Evolutionary conservation across 768 basidiomycete genomes (phyloP).

Genomic region (Tephrocybe sp.): DNA sequence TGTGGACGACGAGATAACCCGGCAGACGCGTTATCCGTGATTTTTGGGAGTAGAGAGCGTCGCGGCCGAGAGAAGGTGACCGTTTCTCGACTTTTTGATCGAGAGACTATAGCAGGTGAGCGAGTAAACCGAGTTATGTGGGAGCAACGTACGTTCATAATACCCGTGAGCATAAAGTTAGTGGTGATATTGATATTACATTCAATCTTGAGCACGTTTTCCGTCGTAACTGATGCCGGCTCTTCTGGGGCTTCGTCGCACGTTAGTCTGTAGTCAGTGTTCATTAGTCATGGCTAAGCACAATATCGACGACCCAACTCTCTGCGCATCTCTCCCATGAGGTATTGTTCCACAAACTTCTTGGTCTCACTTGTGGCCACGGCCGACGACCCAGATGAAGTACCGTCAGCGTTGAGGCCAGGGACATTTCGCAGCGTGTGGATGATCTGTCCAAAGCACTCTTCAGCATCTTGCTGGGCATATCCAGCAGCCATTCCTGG

Average conservation of each 20-base stretch:
- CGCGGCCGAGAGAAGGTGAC: slow-evolving; percentile 75
- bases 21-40: slow-evolving; percentile 85
- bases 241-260: slow-evolving; percentile 87
- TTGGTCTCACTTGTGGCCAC: slow-evolving; percentile 32
- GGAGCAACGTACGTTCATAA: slow-evolving; percentile 59
- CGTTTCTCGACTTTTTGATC: slow-evolving; percentile 85
- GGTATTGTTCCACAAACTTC: slow-evolving; percentile 77
- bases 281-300: background rate
- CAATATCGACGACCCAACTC: slow-evolving; percentile 40
- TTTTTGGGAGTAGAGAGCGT: slow-evolving; percentile 79
- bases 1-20: slow-evolving; percentile 82
- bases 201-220: slow-evolving; percentile 84
- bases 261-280: slow-evolving; percentile 55
- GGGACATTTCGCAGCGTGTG: slow-evolving; percentile 73
- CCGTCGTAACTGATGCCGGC: slow-evolving; percentile 54
- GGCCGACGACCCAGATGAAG: slow-evolving; percentile 18
- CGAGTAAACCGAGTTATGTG: background rate
- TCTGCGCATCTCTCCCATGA: slow-evolving; percentile 77
- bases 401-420: slow-evolving; percentile 28
- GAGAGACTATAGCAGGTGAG: slow-evolving; percentile 56
- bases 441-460: slow-evolving; percentile 80
- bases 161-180: slow-evolving; percentile 87
- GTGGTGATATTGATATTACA: slow-evolving; percentile 89
- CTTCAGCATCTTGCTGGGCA: slow-evolving; percentile 95
- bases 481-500: slow-evolving; percentile 43